phyloP scores from a whole-genome alignment of 495 filamentous ascomycete species.

The Rhizodiscina lignyota region DNA sequence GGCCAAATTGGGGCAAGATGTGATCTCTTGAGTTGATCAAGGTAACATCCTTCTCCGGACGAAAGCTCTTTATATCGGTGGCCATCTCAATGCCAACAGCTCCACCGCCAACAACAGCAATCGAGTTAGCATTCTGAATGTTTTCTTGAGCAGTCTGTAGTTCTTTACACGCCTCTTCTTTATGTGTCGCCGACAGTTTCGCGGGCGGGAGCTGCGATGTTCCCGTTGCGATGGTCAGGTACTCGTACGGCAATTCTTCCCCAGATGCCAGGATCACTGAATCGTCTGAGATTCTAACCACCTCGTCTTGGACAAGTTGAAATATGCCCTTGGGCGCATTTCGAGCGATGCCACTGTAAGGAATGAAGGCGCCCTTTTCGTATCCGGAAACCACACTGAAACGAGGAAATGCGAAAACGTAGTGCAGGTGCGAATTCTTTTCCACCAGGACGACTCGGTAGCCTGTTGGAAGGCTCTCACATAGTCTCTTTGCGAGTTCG shows the following conservation, averaged over 20 bases:
- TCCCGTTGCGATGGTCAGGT: constrained; percentile 11
- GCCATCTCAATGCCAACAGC: constrained; percentile 46
- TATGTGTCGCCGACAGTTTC: constrained; percentile 5
- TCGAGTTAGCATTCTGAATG: constrained; percentile 24
- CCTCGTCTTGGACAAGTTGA: constrained; percentile 15
- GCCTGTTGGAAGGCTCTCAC: constrained; percentile 27
- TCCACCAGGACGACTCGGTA: constrained; percentile 39
- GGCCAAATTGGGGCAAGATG: constrained; percentile 37
- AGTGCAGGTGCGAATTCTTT: constrained; percentile 41
- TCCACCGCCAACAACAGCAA: constrained; percentile 43
- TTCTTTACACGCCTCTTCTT: constrained; percentile 5
- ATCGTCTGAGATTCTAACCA: constrained; percentile 4
- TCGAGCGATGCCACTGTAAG: constrained; percentile 23
- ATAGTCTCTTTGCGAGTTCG: constrained; percentile 27
- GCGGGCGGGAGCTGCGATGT: constrained; percentile 6
- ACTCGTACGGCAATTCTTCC: constrained; percentile 7
- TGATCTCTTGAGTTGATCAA: constrained; percentile 38
- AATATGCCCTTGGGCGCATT: constrained; percentile 9
- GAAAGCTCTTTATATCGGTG: constrained; percentile 39
- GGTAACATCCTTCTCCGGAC: constrained; percentile 38
- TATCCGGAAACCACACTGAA: constrained; percentile 29
- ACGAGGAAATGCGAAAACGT: constrained; percentile 35
- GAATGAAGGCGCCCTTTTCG: constrained; percentile 41
- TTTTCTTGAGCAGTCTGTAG: constrained; percentile 8
- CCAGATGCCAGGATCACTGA: constrained; percentile 3